Evolutionary conservation across 2,329 filamentous ascomycete species (phyloP).

Genomic region (Beauveria rudraprayagi): DNA sequence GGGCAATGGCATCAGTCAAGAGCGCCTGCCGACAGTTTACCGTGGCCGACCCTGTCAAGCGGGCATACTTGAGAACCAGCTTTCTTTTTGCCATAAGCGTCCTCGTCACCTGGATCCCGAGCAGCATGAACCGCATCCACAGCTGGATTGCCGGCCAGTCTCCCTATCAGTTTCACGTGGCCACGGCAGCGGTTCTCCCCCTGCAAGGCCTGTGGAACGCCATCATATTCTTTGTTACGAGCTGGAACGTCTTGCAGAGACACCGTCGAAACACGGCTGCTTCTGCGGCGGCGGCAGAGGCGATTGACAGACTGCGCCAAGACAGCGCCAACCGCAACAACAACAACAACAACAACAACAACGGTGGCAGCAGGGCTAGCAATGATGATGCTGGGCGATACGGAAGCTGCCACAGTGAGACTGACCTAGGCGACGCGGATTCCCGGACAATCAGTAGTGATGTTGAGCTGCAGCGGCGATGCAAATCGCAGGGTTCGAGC

Average conservation of each 20-base stretch:
- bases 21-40: slow-evolving; percentile 23
- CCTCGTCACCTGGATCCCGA: slow-evolving; percentile 55
- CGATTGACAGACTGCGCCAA: not conserved
- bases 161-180: slow-evolving; percentile 59
- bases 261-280: slow-evolving; percentile 8
- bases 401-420: slow-evolving; percentile 11
- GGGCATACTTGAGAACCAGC: slow-evolving; percentile 52
- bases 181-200: slow-evolving; percentile 63
- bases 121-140: slow-evolving; percentile 67
- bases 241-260: slow-evolving; percentile 25
- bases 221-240: slow-evolving; percentile 66
- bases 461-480: slow-evolving; percentile 10
- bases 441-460: slow-evolving; percentile 12
- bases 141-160: slow-evolving; percentile 46
- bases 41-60: slow-evolving; percentile 47
- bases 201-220: slow-evolving; percentile 77
- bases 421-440: slow-evolving; percentile 12
- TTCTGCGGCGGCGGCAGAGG: not conserved
- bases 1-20: slow-evolving; percentile 21
- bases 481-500: slow-evolving; percentile 1
- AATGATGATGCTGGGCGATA: not conserved
- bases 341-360: no score
- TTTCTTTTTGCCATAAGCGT: slow-evolving; percentile 55
- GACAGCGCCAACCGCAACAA: not conserved
- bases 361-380: not conserved